phyloP scores from a whole-genome alignment of 345 rosid genomes.

The Eucalyptus lansdowneana region DNA sequence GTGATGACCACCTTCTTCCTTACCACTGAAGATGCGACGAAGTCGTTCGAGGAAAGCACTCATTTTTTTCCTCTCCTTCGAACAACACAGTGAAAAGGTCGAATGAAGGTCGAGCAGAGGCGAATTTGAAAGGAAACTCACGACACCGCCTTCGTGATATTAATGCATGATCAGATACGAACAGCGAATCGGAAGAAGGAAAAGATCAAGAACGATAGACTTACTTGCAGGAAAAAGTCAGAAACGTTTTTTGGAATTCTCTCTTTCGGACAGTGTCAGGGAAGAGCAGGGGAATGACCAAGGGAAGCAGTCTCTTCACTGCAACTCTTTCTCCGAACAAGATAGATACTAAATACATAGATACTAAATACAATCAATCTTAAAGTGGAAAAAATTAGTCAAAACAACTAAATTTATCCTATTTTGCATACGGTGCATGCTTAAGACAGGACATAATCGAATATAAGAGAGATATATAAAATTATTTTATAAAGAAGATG shows the following conservation, averaged over 20 bases:
- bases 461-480: no score
- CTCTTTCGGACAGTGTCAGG: not conserved
- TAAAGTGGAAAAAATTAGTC: no score
- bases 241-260: no score
- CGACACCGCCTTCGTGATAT: not conserved
- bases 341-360: no score
- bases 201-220: not conserved
- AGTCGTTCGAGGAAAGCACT: not conserved
- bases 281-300: not conserved
- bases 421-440: no score
- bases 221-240: not conserved
- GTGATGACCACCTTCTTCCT: not conserved
- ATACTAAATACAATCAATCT: no score
- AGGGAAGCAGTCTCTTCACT: not conserved
- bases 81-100: not conserved
- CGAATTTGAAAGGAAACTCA: not conserved
- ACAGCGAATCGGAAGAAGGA: not conserved
- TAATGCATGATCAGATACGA: not conserved
- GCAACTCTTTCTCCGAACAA: not conserved
- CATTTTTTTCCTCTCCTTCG: not conserved
- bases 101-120: not conserved
- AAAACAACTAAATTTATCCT: no score
- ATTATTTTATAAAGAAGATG: fast-evolving
- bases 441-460: no score
- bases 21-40: not conserved